Percentiles rank a stretch among this genome's conserved stretches.
Conservation (phyloP, 2,329 filamentous ascomycete genomes). For the Diaporthe citriasiana region DNA sequence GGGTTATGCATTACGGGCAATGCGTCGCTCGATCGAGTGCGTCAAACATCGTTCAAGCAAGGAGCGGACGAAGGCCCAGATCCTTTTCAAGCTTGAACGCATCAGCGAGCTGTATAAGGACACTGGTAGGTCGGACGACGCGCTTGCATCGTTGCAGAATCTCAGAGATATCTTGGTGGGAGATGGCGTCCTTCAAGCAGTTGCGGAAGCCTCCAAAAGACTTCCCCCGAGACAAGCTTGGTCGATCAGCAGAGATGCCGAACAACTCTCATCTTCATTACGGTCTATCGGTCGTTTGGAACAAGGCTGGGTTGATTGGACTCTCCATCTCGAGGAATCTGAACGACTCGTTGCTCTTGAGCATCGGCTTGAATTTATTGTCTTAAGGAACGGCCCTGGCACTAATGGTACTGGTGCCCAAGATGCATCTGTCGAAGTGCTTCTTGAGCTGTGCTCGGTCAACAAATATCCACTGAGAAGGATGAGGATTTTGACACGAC, state of each 20-base stretch:
- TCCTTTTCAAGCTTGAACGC: conserved; percentile 75
- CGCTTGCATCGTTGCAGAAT: conserved; percentile 69
- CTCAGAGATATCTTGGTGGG: conserved; percentile 75
- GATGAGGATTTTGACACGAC: conserved; percentile 64
- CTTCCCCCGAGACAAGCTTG: conserved; percentile 68
- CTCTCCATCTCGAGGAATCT: conserved; percentile 63
- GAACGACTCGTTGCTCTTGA: conserved; percentile 72
- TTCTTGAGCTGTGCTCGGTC: conserved; percentile 64
- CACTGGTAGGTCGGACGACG: conserved; percentile 67
- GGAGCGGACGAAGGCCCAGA: conserved; percentile 72
- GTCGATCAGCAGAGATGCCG: conserved; percentile 63
- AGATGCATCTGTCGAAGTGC: conserved; percentile 60
- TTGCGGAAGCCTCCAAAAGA: conserved; percentile 64
- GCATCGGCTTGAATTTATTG: conserved; percentile 68
- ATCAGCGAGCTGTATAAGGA: conserved; percentile 73
- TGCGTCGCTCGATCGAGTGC: conserved; percentile 75
- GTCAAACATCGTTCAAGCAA: conserved; percentile 66
- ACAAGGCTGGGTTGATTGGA: conserved; percentile 69
- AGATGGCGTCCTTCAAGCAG: conserved; percentile 66
- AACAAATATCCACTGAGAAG: conserved; percentile 67
- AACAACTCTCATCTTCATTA: conserved; percentile 70
- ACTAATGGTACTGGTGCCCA: conserved; percentile 53
- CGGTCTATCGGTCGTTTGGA: conserved; percentile 72
- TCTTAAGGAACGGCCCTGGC: conserved; percentile 46
- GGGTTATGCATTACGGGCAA: conserved; percentile 63